A percentile compares a stretch with the other conserved stretches of the same genome.
Evolutionary conservation across 768 basidiomycete genomes (phyloP).

Genomic region (Lentinula guzmanii): DNA sequence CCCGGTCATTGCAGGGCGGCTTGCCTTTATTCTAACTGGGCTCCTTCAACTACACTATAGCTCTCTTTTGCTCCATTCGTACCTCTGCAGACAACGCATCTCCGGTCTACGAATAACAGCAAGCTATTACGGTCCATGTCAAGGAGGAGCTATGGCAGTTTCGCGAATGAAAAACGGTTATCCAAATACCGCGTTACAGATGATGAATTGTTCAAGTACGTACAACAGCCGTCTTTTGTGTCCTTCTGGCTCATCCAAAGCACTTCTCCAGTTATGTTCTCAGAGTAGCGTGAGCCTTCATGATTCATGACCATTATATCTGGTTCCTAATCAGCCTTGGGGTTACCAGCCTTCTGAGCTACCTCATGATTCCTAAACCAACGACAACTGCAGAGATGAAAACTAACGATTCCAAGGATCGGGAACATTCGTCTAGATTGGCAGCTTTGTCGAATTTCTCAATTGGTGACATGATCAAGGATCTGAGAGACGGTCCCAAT

Average conservation of each 20-base stretch:
- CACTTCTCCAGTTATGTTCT: conserved; percentile 58
- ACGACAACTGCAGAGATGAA: conserved; percentile 21
- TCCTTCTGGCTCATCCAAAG: conserved; percentile 11
- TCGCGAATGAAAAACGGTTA: conserved; percentile 63
- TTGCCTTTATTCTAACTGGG: background rate
- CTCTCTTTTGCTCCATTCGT: background rate
- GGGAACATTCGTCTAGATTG: conserved; percentile 64
- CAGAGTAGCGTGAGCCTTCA: conserved; percentile 69
- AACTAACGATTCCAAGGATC: conserved; percentile 38
- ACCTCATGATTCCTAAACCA: conserved; percentile 61
- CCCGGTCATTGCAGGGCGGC: background rate
- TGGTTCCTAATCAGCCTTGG: conserved; percentile 5
- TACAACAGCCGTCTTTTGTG: conserved; percentile 14
- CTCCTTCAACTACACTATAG: background rate
- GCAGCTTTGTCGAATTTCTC: conserved; percentile 63
- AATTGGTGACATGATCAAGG: conserved; percentile 78
- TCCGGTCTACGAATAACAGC: background rate
- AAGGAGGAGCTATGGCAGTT: conserved; percentile 69
- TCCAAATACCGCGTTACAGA: conserved; percentile 77
- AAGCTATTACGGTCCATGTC: conserved; percentile 42
- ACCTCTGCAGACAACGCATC: background rate
- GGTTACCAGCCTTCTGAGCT: conserved; percentile 55
- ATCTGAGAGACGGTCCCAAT: conserved; percentile 60
- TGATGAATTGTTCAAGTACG: conserved; percentile 83
- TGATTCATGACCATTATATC: conserved; percentile 7